These are phyloP conservation scores for Tephrocybe rancida DNA, from an alignment of 768 basidiomycete genomes.

Conservation along the genomic window DNA sequence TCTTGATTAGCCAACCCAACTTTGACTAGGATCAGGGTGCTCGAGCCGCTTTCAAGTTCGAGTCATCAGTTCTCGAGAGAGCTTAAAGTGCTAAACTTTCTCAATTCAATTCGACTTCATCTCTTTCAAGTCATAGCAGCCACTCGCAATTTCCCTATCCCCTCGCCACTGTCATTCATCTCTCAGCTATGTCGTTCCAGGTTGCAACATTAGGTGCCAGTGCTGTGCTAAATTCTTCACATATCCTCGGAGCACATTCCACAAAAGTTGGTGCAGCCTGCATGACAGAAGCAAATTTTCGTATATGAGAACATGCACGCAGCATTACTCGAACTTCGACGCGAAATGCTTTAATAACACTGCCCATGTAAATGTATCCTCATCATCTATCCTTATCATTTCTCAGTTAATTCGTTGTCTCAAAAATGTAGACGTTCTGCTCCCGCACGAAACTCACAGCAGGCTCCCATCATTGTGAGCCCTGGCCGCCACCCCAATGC, in stretches of 20 bases:
- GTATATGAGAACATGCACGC: conserved; percentile 77
- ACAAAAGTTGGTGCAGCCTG: conserved; percentile 46
- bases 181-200: conserved; percentile 41
- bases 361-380: conserved; percentile 48
- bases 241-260: conserved; percentile 50
- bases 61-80: too few species aligned
- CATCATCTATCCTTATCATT: too few species aligned
- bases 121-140: too few species aligned
- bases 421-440: conserved; percentile 31
- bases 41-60: too few species aligned
- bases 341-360: conserved; percentile 63
- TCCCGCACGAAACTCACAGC: conserved; percentile 21
- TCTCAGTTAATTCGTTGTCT: too few species aligned
- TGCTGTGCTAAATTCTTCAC: conserved; percentile 30
- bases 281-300: conserved; percentile 68
- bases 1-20: too few species aligned
- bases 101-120: too few species aligned
- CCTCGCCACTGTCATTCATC: conserved; percentile 3
- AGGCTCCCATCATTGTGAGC: conserved; percentile 33
- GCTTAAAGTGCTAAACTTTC: too few species aligned
- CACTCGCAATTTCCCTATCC: conserved; percentile 3
- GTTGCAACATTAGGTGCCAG: conserved; percentile 44
- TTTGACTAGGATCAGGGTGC: too few species aligned
- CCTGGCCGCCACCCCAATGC: conserved; percentile 45
- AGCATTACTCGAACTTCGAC: conserved; percentile 70